Evolutionary conservation across 352 stramenopile species (phyloP).

Genomic region (Blastocystis sp.): DNA sequence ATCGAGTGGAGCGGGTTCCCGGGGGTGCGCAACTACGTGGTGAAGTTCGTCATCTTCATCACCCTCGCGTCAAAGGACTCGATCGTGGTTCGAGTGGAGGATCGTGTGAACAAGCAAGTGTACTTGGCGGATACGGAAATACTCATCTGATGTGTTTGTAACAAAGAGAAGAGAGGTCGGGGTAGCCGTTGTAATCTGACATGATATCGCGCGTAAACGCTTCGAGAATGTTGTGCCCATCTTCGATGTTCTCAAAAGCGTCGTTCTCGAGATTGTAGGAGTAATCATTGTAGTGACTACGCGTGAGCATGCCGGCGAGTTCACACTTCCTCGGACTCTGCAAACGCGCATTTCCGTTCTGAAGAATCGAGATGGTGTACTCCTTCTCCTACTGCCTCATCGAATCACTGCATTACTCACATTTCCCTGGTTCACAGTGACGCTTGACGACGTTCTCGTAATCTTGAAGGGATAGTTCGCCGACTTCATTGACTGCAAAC

Average conservation of each 20-base stretch:
- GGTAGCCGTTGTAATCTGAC: slow-evolving; percentile 22
- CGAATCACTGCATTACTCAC: background rate
- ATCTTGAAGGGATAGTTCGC: slow-evolving; percentile 26
- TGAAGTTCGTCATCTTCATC: background rate
- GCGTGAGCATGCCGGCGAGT: background rate
- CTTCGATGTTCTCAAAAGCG: slow-evolving; percentile 34
- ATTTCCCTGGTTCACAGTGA: background rate
- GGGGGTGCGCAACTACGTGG: background rate
- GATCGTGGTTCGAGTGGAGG: background rate
- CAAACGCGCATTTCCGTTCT: slow-evolving; percentile 15
- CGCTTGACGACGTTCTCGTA: background rate
- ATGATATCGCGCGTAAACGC: slow-evolving; percentile 27
- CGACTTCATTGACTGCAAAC: slow-evolving; percentile 24
- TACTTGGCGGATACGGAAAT: background rate
- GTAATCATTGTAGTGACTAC: slow-evolving; percentile 56
- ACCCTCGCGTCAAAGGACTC: background rate
- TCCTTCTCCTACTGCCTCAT: slow-evolving; percentile 26
- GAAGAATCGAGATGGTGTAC: slow-evolving; percentile 15
- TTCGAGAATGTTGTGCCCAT: slow-evolving; percentile 33
- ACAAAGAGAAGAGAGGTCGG: slow-evolving; percentile 24
- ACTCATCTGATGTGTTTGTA: background rate
- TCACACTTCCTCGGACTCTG: slow-evolving; percentile 19
- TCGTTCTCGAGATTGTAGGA: slow-evolving; percentile 4
- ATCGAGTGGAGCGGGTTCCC: background rate
- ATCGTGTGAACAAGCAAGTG: background rate